Evolutionary conservation across 805 yeast species (phyloP), one percentile per base, ranked within the genome.

Genomic region (Kluyveromyces dobzhanskii): DNA sequence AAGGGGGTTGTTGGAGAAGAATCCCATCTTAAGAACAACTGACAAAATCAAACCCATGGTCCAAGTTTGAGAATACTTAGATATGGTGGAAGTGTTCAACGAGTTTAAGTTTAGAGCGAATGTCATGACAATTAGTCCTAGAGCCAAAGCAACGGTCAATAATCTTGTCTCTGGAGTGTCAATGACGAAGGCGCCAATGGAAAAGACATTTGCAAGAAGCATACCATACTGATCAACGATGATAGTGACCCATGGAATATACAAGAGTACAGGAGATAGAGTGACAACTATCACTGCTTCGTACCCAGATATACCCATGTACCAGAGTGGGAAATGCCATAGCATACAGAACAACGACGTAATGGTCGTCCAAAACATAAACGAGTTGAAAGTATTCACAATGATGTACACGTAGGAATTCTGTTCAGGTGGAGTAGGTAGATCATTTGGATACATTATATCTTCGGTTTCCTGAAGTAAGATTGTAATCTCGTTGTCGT

Each of bases 281-380:
- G 78, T 65, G 17, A 77, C 64, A 5, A 76, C 54, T 34, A 85
- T 67, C 3, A 78, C 71, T 0, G 82, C 82, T 62, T 92, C 98
- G 57, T 84, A 88, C 3, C 98, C 98, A 2, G 95, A 83, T 32
- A 92, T 81, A 5, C 97, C 97, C 97, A 92, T 87, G 56, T 83
- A 75, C 98, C 98, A 92, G 45, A 92, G 68, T 9, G 98, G 98
- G 70, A 92, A 92, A 65, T 85, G 85, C 98, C 98, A 92, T 37
- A 92, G 78, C 54, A 92, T 78, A 41, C 92, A 72, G 32, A 86
- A 81, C 43, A 92, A 66, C 0, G 95, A 76, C 3, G 97, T 83
- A 31, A 77, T 46, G 17, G 79, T 78, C 0, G 97, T 71, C 96
- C 97, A 92, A 58, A 85, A 85, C 40, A 85, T 69, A 55, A 76